Evolutionary conservation across 139 green algal genomes (phyloP).

Genomic region (Chlorella sp.): DNA sequence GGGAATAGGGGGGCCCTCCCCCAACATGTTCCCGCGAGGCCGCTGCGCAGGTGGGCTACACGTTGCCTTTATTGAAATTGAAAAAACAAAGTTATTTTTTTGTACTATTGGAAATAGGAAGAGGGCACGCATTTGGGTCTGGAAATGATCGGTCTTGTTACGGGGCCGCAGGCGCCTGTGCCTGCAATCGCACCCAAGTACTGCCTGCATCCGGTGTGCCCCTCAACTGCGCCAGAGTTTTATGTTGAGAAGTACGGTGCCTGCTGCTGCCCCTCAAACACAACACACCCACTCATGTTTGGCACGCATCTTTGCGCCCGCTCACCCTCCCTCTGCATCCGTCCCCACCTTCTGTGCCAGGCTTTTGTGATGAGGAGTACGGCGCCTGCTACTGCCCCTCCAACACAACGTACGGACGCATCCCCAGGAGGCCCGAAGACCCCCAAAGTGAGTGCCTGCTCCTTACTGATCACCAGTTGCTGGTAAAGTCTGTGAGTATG

Average conservation of each 20-base stretch:
- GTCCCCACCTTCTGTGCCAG: background rate
- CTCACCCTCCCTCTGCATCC: background rate
- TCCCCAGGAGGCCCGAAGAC: background rate
- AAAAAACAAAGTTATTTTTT: too few species aligned
- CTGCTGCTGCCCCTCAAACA: constrained; percentile 14
- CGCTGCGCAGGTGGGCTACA: constrained; percentile 2
- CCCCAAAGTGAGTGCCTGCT: background rate
- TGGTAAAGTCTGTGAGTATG: background rate
- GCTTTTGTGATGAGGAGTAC: background rate
- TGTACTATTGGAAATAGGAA: too few species aligned
- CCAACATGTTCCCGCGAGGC: background rate
- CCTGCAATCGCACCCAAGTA: too few species aligned
- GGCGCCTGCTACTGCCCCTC: constrained; percentile 19
- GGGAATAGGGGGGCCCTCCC: background rate
- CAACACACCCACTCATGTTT: background rate
- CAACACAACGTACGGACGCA: constrained; percentile 17
- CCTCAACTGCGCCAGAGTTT: too few species aligned
- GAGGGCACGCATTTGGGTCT: too few species aligned
- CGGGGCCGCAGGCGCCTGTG: too few species aligned
- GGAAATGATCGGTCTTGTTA: too few species aligned
- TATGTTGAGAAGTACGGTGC: background rate
- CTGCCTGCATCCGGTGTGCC: too few species aligned
- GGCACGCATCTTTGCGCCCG: background rate
- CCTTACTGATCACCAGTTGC: background rate
- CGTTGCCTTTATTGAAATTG: too few species aligned